phyloP scores from a whole-genome alignment of 2,329 filamentous ascomycete genomes.

The Akanthomyces lecanii region DNA sequence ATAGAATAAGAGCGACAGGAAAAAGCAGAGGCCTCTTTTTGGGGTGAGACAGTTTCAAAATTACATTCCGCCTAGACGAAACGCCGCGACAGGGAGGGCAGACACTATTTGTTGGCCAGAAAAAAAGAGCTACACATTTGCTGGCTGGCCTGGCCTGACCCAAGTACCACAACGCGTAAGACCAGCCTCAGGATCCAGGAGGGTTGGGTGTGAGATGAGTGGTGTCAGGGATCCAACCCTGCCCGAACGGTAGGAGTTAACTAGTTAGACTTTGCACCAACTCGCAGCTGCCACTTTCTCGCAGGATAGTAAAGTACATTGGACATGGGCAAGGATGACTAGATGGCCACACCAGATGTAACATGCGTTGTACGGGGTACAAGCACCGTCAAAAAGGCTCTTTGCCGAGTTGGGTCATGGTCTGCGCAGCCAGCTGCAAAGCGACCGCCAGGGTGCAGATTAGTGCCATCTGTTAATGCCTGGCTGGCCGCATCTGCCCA shows the following conservation, averaged over 20 bases:
- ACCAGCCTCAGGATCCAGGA: not conserved
- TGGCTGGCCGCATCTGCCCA: constrained; percentile 12
- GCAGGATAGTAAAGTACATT: not conserved
- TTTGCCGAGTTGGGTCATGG: not conserved
- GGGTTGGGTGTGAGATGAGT: constrained; percentile 13
- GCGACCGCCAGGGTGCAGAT: constrained; percentile 4
- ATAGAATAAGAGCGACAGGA: not conserved
- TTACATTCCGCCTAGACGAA: constrained; percentile 13
- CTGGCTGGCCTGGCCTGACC: not conserved
- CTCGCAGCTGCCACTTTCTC: not conserved
- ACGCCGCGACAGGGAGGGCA: constrained; percentile 10
- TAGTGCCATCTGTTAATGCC: constrained; percentile 10
- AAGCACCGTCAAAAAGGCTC: not conserved
- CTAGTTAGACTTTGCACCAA: not conserved
- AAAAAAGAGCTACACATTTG: not conserved
- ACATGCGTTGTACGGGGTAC: not conserved
- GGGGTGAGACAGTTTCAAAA: constrained; percentile 18
- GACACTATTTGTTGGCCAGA: constrained; percentile 7
- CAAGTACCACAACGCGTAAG: constrained; percentile 15
- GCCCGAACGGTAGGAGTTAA: not conserved
- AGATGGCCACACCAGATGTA: constrained; percentile 8
- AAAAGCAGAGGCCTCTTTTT: constrained; percentile 3
- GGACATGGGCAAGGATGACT: constrained; percentile 6
- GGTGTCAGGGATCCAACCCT: not conserved
- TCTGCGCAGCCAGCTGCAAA: no score